A percentile compares a stretch with the other conserved stretches of the same genome.
phyloP scores from a whole-genome alignment of 140 eudicot genomes.

The Flaveria floridana region DNA sequence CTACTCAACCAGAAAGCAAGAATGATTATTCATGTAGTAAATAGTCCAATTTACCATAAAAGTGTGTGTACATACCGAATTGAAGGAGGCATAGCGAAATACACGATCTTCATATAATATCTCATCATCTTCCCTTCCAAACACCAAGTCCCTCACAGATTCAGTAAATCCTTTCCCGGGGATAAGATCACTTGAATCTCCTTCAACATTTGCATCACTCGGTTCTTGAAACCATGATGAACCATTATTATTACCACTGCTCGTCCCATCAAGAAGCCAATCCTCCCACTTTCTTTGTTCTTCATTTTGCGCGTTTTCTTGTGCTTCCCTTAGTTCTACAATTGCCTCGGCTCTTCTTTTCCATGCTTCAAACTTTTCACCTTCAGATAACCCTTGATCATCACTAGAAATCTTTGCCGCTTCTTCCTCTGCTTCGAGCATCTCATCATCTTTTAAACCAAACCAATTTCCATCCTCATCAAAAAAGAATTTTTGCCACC shows the following conservation, averaged over 20 bases:
- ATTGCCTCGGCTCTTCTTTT: conserved; percentile 85
- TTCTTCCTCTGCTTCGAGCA: conserved; percentile 57
- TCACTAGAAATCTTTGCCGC: conserved; percentile 9
- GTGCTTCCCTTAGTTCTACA: conserved; percentile 85
- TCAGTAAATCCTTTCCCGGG: conserved; percentile 63
- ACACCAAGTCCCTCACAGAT: conserved; percentile 59
- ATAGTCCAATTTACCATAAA: neutral
- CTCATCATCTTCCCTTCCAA: conserved; percentile 81
- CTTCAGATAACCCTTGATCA: conserved; percentile 49
- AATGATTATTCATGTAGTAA: neutral
- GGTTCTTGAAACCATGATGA: conserved; percentile 55
- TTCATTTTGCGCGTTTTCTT: conserved; percentile 67
- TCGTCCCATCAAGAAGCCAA: conserved; percentile 67
- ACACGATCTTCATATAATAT: conserved; percentile 87
- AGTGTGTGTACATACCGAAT: conserved; percentile 55
- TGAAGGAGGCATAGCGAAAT: conserved; percentile 76
- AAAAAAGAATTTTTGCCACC: conserved; percentile 85
- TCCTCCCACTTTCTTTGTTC: conserved; percentile 89
- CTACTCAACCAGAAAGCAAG: neutral
- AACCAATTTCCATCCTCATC: conserved; percentile 92
- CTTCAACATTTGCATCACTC: conserved; percentile 37
- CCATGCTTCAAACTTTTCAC: conserved; percentile 89
- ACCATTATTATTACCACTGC: conserved; percentile 35
- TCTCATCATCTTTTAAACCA: conserved; percentile 69
- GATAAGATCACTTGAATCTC: conserved; percentile 49